Base-by-base conservation (phyloP, 352 stramenopile genomes). In the Phytophthora tubulina region DNA sequence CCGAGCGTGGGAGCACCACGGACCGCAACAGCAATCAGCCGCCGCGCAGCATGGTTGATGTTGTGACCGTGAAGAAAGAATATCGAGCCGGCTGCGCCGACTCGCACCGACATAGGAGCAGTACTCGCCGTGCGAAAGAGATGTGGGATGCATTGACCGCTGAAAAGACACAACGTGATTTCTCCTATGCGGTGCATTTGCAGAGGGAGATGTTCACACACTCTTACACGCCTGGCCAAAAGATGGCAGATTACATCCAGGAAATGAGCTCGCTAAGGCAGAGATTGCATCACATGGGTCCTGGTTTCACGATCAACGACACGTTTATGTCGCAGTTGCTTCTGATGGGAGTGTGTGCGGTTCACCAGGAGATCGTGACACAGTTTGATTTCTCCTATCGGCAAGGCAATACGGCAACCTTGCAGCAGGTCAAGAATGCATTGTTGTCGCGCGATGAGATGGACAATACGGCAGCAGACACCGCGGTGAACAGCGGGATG, bases 211-310 rank as follows among this genome's bases (percentile, higher is more conserved):
- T 56, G 32, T 56, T 7, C 8, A 30, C 49, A 6, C 49, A 42
- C 36, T 60, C 42, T 0, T 54, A 45, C 7, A 30, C n/a, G 3
- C 56, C 56, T 0, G 56, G 31, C 0, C 7, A 49, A 9, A 64
- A 55, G 31, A 64, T 64, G 56, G 14, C 56, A 2, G 44, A 44
- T 4, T 64, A 64, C 42, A 55, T 64, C 6, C 44, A 64, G 10
- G 56, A 64, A 3, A 64, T 64, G 44, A 64, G 46, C 33, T 13
- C 56, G 32, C 30, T 64, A 3, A 1, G 44, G 2, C 56, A 64
- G 56, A 1, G 44, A 14, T 8, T 64, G 10, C 56, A 64, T 13
- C 44, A 64, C 44, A 64, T 64, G 44, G 56, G 42, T 6, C 17
- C 56, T 3, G 6, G 9, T 2, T 64, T 64, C 15, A 15, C 14